These are phyloP conservation scores for Taiozyma sp. DNA, from an alignment of 1,139 yeast genomes.

Conservation along the genomic window DNA sequence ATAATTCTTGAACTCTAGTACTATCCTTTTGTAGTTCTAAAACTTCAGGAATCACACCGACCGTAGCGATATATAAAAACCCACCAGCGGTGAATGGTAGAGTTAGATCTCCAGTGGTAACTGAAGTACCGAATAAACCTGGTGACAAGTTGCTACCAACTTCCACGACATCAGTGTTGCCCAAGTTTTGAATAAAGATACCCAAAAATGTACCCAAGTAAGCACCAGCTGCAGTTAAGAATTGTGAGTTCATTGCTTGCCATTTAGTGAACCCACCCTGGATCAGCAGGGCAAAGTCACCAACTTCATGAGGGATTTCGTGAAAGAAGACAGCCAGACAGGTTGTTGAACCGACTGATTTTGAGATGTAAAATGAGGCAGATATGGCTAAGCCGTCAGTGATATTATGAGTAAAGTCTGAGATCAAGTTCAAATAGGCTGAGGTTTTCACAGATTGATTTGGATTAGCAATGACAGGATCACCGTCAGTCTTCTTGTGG, in stretches of 20 bases:
- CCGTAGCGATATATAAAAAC: slow-evolving; percentile 60
- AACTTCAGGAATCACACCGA: slow-evolving; percentile 62
- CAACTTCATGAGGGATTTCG: slow-evolving; percentile 73
- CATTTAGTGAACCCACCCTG: slow-evolving; percentile 61
- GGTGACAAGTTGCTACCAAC: slow-evolving; percentile 19
- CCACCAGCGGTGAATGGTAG: slow-evolving; percentile 73
- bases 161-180: slow-evolving; percentile 10
- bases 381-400: slow-evolving; percentile 71
- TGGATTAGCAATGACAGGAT: slow-evolving; percentile 28
- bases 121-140: slow-evolving; percentile 47
- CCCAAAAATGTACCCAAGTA: slow-evolving; percentile 59
- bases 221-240: slow-evolving; percentile 60
- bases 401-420: slow-evolving; percentile 64
- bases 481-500: slow-evolving; percentile 24
- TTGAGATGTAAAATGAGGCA: slow-evolving; percentile 56
- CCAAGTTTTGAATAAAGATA: slow-evolving; percentile 40
- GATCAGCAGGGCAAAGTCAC: slow-evolving; percentile 64
- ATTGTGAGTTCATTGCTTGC: slow-evolving; percentile 60
- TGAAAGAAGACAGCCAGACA: slow-evolving; percentile 64
- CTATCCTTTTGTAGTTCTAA: slow-evolving; percentile 37
- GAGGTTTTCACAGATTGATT: slow-evolving; percentile 37
- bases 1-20: slow-evolving; percentile 30
- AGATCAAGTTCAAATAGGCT: slow-evolving; percentile 58
- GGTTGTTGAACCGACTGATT: slow-evolving; percentile 56
- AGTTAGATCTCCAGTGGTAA: slow-evolving; percentile 45